Evolutionary conservation across 352 stramenopile genomes (phyloP), one percentile per base, ranked within the genome.

Genomic region (Pythium aristosporum): DNA sequence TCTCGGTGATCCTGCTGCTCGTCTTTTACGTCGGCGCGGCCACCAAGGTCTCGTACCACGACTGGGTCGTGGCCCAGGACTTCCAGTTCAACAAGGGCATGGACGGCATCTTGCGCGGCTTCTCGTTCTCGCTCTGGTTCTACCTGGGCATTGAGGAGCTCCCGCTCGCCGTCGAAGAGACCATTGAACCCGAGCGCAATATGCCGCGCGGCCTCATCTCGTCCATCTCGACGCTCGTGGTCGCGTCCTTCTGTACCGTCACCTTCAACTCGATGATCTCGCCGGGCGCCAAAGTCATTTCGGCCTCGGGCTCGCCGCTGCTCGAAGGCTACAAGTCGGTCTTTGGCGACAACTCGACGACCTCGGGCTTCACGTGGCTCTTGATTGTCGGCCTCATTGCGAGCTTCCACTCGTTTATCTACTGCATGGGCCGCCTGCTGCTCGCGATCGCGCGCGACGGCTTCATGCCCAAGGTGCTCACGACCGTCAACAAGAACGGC

Each of bases 81-180:
- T 87, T 72, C 72, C 42, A 88, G 63, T 91, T 69, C 54, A 67
- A 76, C 68, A 43, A 75, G 18, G 69, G 54, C 37, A 72, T 66
- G 47, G 73, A 71, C 13, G 77, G 76, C 54, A 74, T 79, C 34
- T 55, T 91, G 34, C 67, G 79, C 18, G 82, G 76, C 20, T 76
- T 88, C 32, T 87, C 79, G 7, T 89, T 89, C 57, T 62, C 71
- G 8, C 61, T 91, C 30, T 91, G 82, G 79, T 91, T 89, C 59
- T 91, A 88, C 77, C 70, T 89, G 10, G 82, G 80, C 42, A 91
- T 89, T 36, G 82, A 91, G 65, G 80, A 91, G 52, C 69, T 91
- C 1, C 82, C 82, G 0, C 82, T 91, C 39, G 80, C 82, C 3
- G 70, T 87, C 2, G 82, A 91, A 47, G 82, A 91, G 56, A 88